phyloP scores from a whole-genome alignment of 2,329 filamentous ascomycete genomes.

The Lasiodiplodia hormozganensis region DNA sequence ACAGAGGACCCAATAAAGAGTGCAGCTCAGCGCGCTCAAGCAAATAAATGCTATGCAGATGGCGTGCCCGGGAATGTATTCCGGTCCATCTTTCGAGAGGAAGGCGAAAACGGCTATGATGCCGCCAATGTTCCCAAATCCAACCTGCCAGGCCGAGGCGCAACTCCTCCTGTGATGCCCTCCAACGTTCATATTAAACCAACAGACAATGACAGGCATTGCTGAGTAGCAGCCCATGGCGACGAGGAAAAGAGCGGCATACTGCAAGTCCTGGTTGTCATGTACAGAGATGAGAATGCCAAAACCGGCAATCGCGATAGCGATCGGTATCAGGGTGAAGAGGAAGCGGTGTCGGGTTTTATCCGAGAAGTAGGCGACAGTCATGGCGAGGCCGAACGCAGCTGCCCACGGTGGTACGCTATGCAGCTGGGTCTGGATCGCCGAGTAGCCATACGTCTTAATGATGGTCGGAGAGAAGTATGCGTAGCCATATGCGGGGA shows the following conservation, averaged over 20 bases:
- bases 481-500: slow-evolving; percentile 49
- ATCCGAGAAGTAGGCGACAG: slow-evolving; percentile 76
- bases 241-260: slow-evolving; percentile 81
- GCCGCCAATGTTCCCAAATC: slow-evolving; percentile 58
- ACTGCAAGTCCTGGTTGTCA: slow-evolving; percentile 70
- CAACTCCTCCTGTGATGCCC: slow-evolving; percentile 58
- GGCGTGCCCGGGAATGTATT: slow-evolving; percentile 74
- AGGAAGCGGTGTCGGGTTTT: slow-evolving; percentile 73
- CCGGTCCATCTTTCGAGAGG: slow-evolving; percentile 66
- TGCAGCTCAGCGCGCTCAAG: slow-evolving; percentile 68
- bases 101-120: slow-evolving; percentile 62
- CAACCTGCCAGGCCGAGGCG: slow-evolving; percentile 58
- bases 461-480: slow-evolving; percentile 59
- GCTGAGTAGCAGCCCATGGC: slow-evolving; percentile 81
- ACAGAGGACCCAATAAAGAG: slow-evolving; percentile 66
- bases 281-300: slow-evolving; percentile 76
- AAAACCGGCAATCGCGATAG: slow-evolving; percentile 75
- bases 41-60: slow-evolving; percentile 78
- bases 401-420: slow-evolving; percentile 69
- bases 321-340: slow-evolving; percentile 74
- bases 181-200: slow-evolving; percentile 63
- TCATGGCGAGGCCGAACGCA: slow-evolving; percentile 80
- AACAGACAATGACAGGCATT: slow-evolving; percentile 79
- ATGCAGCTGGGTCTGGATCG: slow-evolving; percentile 62
- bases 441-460: slow-evolving; percentile 57